Conservation (phyloP, 768 basidiomycete genomes). For the Boletus vinaceobasis region DNA sequence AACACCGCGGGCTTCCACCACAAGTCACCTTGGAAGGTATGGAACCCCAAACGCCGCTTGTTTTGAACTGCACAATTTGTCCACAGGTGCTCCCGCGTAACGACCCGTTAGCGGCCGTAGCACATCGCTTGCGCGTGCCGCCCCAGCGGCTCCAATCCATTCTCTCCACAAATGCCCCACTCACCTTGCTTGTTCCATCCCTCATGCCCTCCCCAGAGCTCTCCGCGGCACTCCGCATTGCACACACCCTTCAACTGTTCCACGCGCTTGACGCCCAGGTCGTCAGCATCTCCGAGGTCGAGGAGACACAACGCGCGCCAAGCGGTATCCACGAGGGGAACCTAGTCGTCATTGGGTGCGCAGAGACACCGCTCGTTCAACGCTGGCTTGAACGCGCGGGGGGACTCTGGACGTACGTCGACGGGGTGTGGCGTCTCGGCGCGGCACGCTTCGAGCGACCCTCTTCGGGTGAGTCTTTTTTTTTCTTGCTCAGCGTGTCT, state of each 20-base stretch:
- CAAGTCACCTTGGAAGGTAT: slow-evolving; percentile 25
- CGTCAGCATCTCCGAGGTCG: slow-evolving; percentile 34
- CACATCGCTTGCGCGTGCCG: slow-evolving; percentile 3
- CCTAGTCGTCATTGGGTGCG: slow-evolving; percentile 55
- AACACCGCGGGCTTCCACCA: background rate
- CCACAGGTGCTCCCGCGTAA: slow-evolving; percentile 7
- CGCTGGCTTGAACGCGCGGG: slow-evolving; percentile 28
- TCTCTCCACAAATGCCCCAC: slow-evolving; percentile 48
- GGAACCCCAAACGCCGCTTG: background rate
- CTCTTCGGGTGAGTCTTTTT: slow-evolving; percentile 17
- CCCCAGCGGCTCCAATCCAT: slow-evolving; percentile 59
- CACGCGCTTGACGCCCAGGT: slow-evolving; percentile 70
- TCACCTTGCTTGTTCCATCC: slow-evolving; percentile 56
- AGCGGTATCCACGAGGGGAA: slow-evolving; percentile 39
- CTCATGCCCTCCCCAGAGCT: slow-evolving; percentile 33
- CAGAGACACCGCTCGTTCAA: slow-evolving; percentile 33
- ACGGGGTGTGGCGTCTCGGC: slow-evolving; percentile 16
- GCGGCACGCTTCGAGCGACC: slow-evolving; percentile 16
- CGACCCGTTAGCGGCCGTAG: background rate
- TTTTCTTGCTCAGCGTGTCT: no score
- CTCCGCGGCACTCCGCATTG: slow-evolving; percentile 60
- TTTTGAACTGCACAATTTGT: background rate
- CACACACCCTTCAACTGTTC: slow-evolving; percentile 63
- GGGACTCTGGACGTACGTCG: slow-evolving; percentile 18
- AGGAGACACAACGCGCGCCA: slow-evolving; percentile 13